Evolutionary conservation across 495 filamentous ascomycete species (phyloP), one percentile per base, ranked within the genome.

Genomic region (Endocarpon pusillum): DNA sequence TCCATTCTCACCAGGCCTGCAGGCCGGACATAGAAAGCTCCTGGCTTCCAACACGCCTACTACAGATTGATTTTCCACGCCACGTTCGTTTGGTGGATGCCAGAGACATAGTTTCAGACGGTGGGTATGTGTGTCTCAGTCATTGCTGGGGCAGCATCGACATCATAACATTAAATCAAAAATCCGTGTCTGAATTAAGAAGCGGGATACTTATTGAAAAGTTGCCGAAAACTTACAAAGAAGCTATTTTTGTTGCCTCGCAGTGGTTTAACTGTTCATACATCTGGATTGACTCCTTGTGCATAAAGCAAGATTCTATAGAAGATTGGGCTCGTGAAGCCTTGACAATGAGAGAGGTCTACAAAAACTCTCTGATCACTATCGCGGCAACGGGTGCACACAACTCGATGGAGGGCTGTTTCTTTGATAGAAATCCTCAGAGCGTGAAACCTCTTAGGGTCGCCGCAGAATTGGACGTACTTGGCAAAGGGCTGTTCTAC

Each of bases 261-360:
- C n/a, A n/a, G n/a, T 37, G 35, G 35, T 37, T 37, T 4, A n/a
- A 36, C 6, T 15, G 19, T 15, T 15, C 16, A 14, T 54, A 48
- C 35, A 35, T 58, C 12, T 57, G 55, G 53, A 54, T 58, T 24
- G 54, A 56, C 33, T 41, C 43, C 16, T 28, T 57, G 4, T 55
- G 49, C 23, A 48, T 53, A n/a, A 35, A 50, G 23, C 44, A 54
- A 35, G 23, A 32, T 14, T 22, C 22, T 18, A 14, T 28, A 18
- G 31, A 38, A 25, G 43, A 48, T 17, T 45, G 32, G 34, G 16
- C 26, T 17, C 15, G 24, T 19, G 37, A 46, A 36, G 16, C 32
- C 5, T 21, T 36, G 14, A 42, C 34, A 18, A 39, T 32, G 39
- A 27, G 32, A 11, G 31, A 33, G 15, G 37, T 39, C n/a, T 36